phyloP scores from a whole-genome alignment of 805 yeast species.

The Peterozyma toletana region DNA sequence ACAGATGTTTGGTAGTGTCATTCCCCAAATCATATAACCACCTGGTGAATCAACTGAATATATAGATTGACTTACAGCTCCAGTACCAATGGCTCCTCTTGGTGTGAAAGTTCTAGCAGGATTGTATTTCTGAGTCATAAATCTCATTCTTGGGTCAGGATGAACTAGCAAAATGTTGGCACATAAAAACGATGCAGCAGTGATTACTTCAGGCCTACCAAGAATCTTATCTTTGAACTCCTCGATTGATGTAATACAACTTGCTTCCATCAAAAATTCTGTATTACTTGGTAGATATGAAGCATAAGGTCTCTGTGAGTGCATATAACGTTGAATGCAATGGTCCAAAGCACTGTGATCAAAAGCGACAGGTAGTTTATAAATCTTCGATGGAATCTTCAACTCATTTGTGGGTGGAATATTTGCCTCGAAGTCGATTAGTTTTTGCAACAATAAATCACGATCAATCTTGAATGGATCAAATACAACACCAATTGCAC shows the following conservation, averaged over 20 bases:
- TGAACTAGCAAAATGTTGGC: slow-evolving; percentile 21
- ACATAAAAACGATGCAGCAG: slow-evolving; percentile 22
- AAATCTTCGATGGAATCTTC: slow-evolving; percentile 18
- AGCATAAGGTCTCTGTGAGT: slow-evolving; percentile 24
- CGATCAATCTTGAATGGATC: slow-evolving; percentile 14
- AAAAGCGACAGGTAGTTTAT: slow-evolving; percentile 17
- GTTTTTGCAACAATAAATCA: slow-evolving; percentile 8
- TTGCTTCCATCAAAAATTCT: slow-evolving; percentile 20
- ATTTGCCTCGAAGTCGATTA: slow-evolving; percentile 14
- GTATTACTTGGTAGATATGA: slow-evolving; percentile 21
- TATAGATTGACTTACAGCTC: slow-evolving; percentile 19
- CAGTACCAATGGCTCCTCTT: slow-evolving; percentile 22
- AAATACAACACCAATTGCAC: slow-evolving; percentile 18
- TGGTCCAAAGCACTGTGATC: slow-evolving; percentile 17
- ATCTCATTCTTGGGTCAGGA: slow-evolving; percentile 22
- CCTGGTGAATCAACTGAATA: slow-evolving; percentile 24
- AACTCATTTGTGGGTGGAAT: slow-evolving; percentile 19
- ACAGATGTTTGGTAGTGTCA: slow-evolving; percentile 19
- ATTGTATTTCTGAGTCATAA: slow-evolving; percentile 20
- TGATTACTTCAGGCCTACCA: slow-evolving; percentile 18
- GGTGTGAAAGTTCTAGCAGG: slow-evolving; percentile 25
- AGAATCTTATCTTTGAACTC: slow-evolving; percentile 16
- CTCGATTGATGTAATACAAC: slow-evolving; percentile 16
- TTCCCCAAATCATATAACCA: slow-evolving; percentile 26
- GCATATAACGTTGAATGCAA: slow-evolving; percentile 19